Evolutionary conservation across 176 grass and related monocot species (phyloP).

Genomic region (Oryza coarctata): DNA sequence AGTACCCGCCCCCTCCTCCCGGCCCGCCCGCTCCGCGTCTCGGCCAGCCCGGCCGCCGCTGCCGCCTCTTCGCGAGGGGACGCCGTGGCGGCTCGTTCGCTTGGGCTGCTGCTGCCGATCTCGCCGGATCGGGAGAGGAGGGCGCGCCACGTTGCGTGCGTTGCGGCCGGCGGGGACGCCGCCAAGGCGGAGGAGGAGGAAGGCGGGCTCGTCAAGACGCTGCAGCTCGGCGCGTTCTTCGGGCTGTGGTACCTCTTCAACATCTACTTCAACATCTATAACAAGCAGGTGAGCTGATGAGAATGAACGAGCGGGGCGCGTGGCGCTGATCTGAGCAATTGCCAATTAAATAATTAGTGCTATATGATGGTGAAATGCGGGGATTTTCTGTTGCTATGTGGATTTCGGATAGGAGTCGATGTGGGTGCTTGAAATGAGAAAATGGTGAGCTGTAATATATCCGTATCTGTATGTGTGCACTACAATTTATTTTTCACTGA

Average conservation of each 20-base stretch:
- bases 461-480: background rate
- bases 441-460: background rate
- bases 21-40: background rate
- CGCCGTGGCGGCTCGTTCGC: background rate
- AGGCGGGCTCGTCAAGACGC: constrained; percentile 34
- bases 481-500: background rate
- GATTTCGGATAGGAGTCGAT: background rate
- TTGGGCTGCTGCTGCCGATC: constrained; percentile 26
- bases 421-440: background rate
- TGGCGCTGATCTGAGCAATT: too few species aligned
- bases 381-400: background rate
- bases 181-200: constrained; percentile 10
- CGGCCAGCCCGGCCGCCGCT: too few species aligned
- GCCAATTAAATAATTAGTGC: background rate
- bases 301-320: too few species aligned
- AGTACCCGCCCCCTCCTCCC: background rate
- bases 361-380: background rate
- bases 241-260: constrained; percentile 86
- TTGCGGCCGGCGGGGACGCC: background rate
- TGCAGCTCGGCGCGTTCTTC: constrained; percentile 67
- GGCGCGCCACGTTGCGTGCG: background rate
- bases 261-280: constrained; percentile 93
- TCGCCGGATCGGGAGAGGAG: constrained; percentile 23
- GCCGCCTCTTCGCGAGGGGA: background rate
- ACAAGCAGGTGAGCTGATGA: constrained; percentile 59